A percentile compares a stretch with the other conserved stretches of the same genome.
phyloP scores from a whole-genome alignment of 768 basidiomycete genomes.

The Paxillus rubicundulus region DNA sequence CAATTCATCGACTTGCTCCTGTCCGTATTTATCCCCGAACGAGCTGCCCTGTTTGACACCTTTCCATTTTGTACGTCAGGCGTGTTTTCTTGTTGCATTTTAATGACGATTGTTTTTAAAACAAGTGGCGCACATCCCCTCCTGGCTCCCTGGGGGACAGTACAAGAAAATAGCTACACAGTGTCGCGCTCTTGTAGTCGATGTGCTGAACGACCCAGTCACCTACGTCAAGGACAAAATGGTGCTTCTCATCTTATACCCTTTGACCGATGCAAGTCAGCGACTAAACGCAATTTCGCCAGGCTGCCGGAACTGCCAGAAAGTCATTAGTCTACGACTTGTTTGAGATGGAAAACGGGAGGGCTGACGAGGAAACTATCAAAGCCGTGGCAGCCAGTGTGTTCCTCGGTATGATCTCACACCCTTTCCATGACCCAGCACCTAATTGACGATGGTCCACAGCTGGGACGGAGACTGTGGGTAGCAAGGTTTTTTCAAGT shows the following conservation, averaged over 20 bases:
- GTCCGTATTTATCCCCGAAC: constrained; percentile 18
- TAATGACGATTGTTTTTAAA: not conserved
- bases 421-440: not conserved
- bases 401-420: constrained; percentile 19
- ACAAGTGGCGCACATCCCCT: constrained; percentile 29
- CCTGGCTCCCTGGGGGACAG: constrained; percentile 34
- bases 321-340: constrained; percentile 23
- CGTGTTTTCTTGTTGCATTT: not conserved
- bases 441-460: not conserved
- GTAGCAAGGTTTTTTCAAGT: not conserved
- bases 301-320: constrained; percentile 21
- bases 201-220: constrained; percentile 19
- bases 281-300: not conserved
- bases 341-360: not conserved
- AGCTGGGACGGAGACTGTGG: constrained; percentile 30
- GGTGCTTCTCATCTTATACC: constrained; percentile 5
- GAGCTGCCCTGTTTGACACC: constrained; percentile 15
- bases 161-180: constrained; percentile 19
- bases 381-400: constrained; percentile 23
- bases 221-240: constrained; percentile 23
- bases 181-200: constrained; percentile 20
- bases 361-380: constrained; percentile 10
- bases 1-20: constrained; percentile 10
- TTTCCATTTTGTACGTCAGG: constrained; percentile 27
- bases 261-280: not conserved